These are phyloP conservation scores for Vitis cinerea DNA, from an alignment of 164 flowering plant genomes.

Conservation along the genomic window DNA sequence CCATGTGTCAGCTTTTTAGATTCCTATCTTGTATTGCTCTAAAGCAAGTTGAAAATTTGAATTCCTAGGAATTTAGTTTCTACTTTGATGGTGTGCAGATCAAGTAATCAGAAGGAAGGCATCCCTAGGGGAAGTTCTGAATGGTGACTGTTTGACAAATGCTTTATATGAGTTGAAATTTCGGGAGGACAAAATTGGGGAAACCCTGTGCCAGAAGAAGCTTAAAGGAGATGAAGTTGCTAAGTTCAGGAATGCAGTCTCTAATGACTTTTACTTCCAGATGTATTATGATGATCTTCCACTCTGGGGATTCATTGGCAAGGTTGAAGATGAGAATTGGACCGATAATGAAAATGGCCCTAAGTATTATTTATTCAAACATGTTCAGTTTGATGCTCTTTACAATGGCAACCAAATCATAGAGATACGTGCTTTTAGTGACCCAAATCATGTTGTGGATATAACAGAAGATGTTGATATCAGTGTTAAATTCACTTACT, in stretches of 20 bases:
- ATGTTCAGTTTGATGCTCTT: constrained; percentile 60
- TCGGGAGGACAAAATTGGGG: constrained; percentile 37
- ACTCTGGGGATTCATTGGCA: constrained; percentile 84
- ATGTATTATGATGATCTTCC: constrained; percentile 89
- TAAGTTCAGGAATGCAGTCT: constrained; percentile 58
- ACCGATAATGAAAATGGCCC: constrained; percentile 17
- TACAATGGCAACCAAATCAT: constrained; percentile 63
- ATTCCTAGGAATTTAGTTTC: background rate
- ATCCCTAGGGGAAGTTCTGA: constrained; percentile 74
- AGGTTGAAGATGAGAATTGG: constrained; percentile 44
- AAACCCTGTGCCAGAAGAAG: constrained; percentile 48
- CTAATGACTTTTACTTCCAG: constrained; percentile 71
- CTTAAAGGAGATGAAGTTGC: constrained; percentile 44
- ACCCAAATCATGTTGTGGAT: constrained; percentile 65
- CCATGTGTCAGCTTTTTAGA: no score
- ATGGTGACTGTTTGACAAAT: constrained; percentile 67
- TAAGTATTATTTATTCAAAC: constrained; percentile 65
- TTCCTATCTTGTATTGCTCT: no score
- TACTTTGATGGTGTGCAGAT: constrained; percentile 37
- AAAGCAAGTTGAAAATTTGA: background rate
- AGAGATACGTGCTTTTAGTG: constrained; percentile 58
- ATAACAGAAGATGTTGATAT: constrained; percentile 55
- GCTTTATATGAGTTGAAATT: constrained; percentile 55
- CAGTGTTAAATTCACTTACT: constrained; percentile 60
- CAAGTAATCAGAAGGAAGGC: constrained; percentile 42